Evolutionary conservation across 192 early-diverging fungal species (phyloP).

Genomic region (Spizellomyces punctatus): DNA sequence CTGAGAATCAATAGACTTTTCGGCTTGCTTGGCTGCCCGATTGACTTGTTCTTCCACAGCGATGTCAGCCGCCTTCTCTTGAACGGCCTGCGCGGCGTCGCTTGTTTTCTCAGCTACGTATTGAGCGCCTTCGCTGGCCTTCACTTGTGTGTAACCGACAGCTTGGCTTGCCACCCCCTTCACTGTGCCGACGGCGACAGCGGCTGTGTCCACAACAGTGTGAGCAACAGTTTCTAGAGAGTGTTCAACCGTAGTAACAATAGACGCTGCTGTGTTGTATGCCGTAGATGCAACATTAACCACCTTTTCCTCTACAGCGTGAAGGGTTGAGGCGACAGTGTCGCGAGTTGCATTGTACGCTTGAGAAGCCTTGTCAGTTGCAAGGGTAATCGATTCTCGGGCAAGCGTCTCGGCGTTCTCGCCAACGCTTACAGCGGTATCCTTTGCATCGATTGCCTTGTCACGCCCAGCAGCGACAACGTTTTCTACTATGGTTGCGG

Average conservation of each 20-base stretch:
- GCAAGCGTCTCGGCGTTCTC: neutral
- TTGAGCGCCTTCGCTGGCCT: constrained; percentile 1
- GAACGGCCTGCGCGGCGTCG: neutral
- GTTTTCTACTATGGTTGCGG: neutral
- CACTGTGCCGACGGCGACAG: neutral
- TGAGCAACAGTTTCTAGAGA: neutral
- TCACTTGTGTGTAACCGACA: neutral
- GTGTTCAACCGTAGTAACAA: constrained; percentile 1
- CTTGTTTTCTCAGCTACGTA: neutral
- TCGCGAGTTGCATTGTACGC: neutral
- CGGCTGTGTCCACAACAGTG: constrained; percentile 5
- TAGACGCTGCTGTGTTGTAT: neutral
- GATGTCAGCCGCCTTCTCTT: neutral
- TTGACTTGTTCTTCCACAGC: neutral
- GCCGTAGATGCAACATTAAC: neutral
- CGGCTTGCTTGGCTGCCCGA: neutral
- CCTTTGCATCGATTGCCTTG: neutral
- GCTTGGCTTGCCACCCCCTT: neutral
- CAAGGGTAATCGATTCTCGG: neutral
- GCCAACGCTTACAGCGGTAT: neutral
- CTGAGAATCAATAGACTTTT: too few species aligned
- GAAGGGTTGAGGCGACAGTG: neutral
- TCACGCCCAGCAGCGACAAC: neutral
- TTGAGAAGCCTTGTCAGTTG: neutral
- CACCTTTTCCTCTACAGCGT: neutral